These are phyloP conservation scores for Marasmius sp. DNA, from an alignment of 1,284 basidiomycete genomes.

Conservation along the genomic window DNA sequence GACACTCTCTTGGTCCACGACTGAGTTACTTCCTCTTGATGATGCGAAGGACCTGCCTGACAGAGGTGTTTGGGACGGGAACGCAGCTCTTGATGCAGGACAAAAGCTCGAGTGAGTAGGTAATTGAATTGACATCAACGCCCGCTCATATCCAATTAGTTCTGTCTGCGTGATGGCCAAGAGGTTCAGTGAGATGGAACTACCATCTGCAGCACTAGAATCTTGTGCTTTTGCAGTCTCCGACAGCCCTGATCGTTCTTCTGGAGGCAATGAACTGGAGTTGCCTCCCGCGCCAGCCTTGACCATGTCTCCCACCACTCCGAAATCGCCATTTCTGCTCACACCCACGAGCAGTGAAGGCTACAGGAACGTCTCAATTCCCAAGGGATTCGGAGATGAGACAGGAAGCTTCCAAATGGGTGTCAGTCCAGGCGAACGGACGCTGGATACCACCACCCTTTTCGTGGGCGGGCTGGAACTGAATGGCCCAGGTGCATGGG, in stretches of 20 bases:
- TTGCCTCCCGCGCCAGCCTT: conserved; percentile 46
- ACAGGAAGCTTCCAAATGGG: conserved; percentile 16
- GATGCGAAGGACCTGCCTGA: conserved; percentile 16
- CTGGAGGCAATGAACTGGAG: conserved; percentile 30
- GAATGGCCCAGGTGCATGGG: conserved; percentile 62
- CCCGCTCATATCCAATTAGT: background rate
- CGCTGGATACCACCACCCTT: conserved; percentile 64
- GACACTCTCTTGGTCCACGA: conserved; percentile 28
- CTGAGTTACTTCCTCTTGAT: conserved; percentile 42
- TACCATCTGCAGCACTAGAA: background rate
- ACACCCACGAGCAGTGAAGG: conserved; percentile 42
- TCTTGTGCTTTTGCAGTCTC: conserved; percentile 3
- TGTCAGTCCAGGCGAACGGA: conserved; percentile 25
- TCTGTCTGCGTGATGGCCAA: background rate
- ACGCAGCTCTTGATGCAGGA: background rate
- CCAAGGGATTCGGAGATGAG: conserved; percentile 24
- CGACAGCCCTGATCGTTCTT: background rate
- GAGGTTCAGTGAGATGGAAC: background rate
- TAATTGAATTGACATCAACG: background rate
- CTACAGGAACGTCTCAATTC: conserved; percentile 26
- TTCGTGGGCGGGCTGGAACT: conserved; percentile 76
- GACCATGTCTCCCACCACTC: conserved; percentile 47
- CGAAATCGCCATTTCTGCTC: conserved; percentile 47
- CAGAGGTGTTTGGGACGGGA: background rate
- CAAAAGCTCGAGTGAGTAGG: conserved; percentile 7